Conservation (phyloP, 192 early-diverging fungal genomes). For the Jimgerdemannia lactiflua region DNA sequence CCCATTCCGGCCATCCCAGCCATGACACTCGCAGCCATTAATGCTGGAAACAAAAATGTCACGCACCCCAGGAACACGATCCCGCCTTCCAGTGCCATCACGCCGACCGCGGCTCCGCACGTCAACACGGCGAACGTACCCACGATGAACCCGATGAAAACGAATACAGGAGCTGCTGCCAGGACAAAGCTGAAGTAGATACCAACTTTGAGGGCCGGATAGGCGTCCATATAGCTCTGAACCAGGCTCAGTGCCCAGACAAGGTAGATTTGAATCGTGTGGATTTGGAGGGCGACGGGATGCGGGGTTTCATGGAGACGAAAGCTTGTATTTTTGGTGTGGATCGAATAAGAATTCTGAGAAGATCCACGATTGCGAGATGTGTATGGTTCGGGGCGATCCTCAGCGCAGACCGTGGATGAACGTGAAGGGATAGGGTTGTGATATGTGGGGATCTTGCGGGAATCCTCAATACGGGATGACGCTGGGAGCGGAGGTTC, state of each 20-base stretch:
- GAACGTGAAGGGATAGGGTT: no score
- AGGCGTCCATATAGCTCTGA: neutral
- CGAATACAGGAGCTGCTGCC: neutral
- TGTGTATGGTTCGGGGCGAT: no score
- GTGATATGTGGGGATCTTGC: no score
- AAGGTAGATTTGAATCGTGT: neutral
- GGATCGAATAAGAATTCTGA: no score
- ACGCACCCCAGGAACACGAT: neutral
- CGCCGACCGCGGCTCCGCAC: neutral
- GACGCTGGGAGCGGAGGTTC: no score
- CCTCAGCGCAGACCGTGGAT: no score
- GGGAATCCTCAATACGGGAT: no score
- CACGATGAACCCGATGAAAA: neutral
- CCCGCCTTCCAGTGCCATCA: neutral
- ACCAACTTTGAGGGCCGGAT: neutral
- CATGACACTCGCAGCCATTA: neutral
- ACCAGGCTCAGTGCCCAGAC: neutral
- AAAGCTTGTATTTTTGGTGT: neutral
- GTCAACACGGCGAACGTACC: neutral
- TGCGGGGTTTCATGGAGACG: neutral
- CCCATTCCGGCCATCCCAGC: neutral
- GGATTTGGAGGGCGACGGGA: neutral
- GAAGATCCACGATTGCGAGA: no score
- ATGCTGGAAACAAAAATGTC: neutral
- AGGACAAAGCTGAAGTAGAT: neutral